Base-by-base conservation (phyloP, 192 early-diverging fungal genomes). In the Coemansia sp. region DNA sequence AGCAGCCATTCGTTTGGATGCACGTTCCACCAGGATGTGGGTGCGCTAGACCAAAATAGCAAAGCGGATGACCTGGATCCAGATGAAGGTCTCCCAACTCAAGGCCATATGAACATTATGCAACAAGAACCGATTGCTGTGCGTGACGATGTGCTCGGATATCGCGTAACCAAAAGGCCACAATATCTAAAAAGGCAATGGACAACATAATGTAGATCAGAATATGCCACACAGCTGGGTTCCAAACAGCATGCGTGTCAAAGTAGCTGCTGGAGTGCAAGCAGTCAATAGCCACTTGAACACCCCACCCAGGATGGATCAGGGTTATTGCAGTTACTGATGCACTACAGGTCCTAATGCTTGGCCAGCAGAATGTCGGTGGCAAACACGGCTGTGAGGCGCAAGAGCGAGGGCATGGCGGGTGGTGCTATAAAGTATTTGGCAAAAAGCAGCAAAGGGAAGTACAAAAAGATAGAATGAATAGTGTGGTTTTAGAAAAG, bases 171-270 rank as follows among this genome's bases (percentile, higher is more conserved):
- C 4, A 87, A 88, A 22, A 98, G 85, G 6, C 95, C 96, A 73
- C 93, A 96, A 83, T 89, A 96, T 78, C 97, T 97, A 85, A 96
- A 96, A 91, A 89, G n/a, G 93, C 92, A 67, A 98, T 96, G 22
- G 22, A 22, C 22, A 22, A 22, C 22, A 22, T 22, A 22, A 1
- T 22, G 89, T 88, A 88, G 39, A 97, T 86, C 29, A 82, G 85
- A 14, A 87, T 82, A 43, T 84, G 70, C 89, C 90, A 92, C 24
- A 91, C 83, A 11, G 75, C 66, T 8, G 85, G 82, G 57, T 85
- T 78, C 49, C 71, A 69, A 49, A 84, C 66, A 54, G 93, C 84
- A 69, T 95, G 64, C 6, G 95, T 78, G 70, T 96, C 91, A 82
- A 97, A 97, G 58, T 86, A 89, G 22, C 90, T 87, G 55, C 88